Percentiles rank a stretch among this genome's conserved stretches.
Conservation (phyloP, 805 yeast genomes). For the Ascoidea asiatica region DNA sequence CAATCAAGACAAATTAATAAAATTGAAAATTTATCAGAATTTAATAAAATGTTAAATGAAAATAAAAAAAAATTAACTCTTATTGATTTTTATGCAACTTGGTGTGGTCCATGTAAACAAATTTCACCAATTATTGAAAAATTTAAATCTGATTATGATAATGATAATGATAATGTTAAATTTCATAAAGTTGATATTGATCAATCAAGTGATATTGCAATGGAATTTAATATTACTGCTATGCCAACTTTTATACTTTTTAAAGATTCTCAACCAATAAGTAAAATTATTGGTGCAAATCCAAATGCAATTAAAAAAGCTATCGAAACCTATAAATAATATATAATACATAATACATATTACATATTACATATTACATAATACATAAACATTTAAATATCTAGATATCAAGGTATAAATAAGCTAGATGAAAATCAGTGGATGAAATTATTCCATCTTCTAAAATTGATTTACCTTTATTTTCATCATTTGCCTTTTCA, state of each 20-base stretch:
- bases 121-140: constrained; percentile 83
- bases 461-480: no score
- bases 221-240: constrained; percentile 47
- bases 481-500: no score
- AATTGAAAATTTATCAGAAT: no score
- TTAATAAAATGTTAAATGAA: constrained; percentile 1
- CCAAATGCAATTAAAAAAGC: neutral
- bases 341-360: no score
- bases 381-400: no score
- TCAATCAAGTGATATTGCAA: constrained; percentile 42
- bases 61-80: constrained; percentile 1
- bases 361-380: no score
- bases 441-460: no score
- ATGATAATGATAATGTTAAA: constrained; percentile 27
- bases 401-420: no score
- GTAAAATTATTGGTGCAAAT: constrained; percentile 50
- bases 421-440: no score
- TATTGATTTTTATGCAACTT: constrained; percentile 81
- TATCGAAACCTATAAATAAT: neutral
- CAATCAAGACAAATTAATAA: no score
- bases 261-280: constrained; percentile 44
- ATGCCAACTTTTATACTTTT: constrained; percentile 66
- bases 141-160: constrained; percentile 19
- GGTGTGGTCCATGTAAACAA: constrained; percentile 99
- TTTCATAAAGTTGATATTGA: constrained; percentile 64